Evolutionary conservation across 169 alveolate species (phyloP), one percentile per base, ranked within the genome.

Genomic region (Plasmodium knowlesi): DNA sequence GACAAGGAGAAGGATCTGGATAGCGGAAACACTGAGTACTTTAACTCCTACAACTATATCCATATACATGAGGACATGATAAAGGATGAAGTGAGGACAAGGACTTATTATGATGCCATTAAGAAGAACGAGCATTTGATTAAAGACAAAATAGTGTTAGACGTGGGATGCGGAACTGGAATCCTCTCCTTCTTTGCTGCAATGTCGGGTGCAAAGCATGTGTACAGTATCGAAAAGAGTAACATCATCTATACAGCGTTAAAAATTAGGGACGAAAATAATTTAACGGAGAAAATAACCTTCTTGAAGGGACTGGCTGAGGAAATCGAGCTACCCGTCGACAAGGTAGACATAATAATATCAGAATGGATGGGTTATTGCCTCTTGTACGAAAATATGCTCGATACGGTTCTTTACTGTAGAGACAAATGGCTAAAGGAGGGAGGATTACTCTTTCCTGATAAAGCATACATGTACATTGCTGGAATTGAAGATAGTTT

Each of bases 341-440:
- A 98, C 61, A 95, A 98, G 80, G 99, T 99, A 4, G 99, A 99
- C 93, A 98, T 99, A 74, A 99, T 99, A 73, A 97, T 99, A 54
- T 97, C 99, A 32, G 99, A 99, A 95, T 99, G 99, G 99, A 99
- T 99, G 99, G 99, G 99, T 0, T 98, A 99, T 93, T 98, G 98
- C 94, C 96, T 99, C n/a, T 97, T 99, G 14, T 99, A 98, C 94
- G 99, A 99, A 96, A 97, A 98, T 82, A 99, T 99, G 99, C 96
- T 99, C 14, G 99, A 98, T 90, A 97, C 99, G 43, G 99, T 99
- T 25, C 83, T 99, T 61, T 98, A 89, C 96, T 99, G 99, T 74
- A 98, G 99, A 91, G 99, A 99, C 95, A 98, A 98, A 96, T 99
- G 99, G 99, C 97, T 99, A 30, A 95, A 94, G 32, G 94, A 97